Percentiles rank a stretch among this genome's conserved stretches.
These are phyloP conservation scores for Hygrophorus pudorinus DNA, from an alignment of 768 basidiomycete species.

Conservation along the genomic window DNA sequence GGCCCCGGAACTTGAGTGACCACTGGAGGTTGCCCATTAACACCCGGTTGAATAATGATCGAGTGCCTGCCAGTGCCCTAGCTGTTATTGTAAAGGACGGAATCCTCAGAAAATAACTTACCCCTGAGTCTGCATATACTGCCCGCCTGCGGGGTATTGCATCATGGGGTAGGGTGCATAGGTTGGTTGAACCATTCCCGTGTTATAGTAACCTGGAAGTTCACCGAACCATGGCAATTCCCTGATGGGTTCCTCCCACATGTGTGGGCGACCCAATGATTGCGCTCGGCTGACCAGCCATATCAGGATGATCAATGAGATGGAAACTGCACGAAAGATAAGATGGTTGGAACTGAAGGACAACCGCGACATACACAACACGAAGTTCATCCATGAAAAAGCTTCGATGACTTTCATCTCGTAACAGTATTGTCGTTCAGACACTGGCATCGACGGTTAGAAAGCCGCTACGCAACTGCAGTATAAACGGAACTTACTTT, in stretches of 20 bases:
- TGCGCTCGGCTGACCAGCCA: slow-evolving; percentile 47
- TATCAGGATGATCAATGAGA: slow-evolving; percentile 47
- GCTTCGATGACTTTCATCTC: slow-evolving; percentile 75
- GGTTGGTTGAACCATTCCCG: slow-evolving; percentile 23
- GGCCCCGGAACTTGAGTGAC: slow-evolving; percentile 46
- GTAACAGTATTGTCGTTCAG: slow-evolving; percentile 51
- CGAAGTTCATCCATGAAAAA: slow-evolving; percentile 69
- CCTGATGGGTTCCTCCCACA: slow-evolving; percentile 51
- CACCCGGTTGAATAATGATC: slow-evolving; percentile 57
- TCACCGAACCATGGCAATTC: slow-evolving; percentile 76
- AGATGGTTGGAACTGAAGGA: slow-evolving; percentile 12
- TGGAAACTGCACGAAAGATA: slow-evolving; percentile 17
- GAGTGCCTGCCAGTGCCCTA: slow-evolving; percentile 41
- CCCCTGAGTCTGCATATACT: neutral
- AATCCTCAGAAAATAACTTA: neutral
- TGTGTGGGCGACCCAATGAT: slow-evolving; percentile 38
- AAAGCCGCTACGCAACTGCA: neutral
- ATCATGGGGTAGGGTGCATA: slow-evolving; percentile 30
- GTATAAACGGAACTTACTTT: slow-evolving; percentile 30
- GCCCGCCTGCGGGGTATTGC: slow-evolving; percentile 19
- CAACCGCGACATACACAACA: slow-evolving; percentile 14
- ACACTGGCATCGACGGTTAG: slow-evolving; percentile 31
- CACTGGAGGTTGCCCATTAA: slow-evolving; percentile 49
- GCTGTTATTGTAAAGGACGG: neutral
- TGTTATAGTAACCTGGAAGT: slow-evolving; percentile 52